Percentiles rank a stretch among this genome's conserved stretches.
These are phyloP conservation scores for Tetrahymena malaccensis DNA, from an alignment of 73 alveolate species.

Conservation along the genomic window DNA sequence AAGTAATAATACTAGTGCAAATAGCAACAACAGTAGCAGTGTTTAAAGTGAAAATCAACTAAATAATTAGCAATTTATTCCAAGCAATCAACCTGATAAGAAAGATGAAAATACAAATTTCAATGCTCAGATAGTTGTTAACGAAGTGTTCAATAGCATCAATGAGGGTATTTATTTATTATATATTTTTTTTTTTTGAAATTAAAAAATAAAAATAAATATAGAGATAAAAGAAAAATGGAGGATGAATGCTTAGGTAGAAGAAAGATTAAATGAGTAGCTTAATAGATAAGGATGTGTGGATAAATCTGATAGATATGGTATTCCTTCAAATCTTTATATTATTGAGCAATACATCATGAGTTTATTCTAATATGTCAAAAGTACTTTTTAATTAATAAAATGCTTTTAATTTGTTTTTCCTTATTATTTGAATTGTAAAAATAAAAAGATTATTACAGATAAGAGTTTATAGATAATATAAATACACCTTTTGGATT, in stretches of 20 bases:
- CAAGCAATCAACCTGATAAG: background rate
- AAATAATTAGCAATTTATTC: background rate
- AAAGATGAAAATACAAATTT: background rate
- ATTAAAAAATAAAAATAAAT: background rate
- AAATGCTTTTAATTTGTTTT: too few species aligned
- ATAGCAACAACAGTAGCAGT: background rate
- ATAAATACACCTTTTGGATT: background rate
- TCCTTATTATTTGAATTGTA: too few species aligned
- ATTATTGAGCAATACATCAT: background rate
- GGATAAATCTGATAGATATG: background rate
- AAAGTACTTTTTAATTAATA: background rate
- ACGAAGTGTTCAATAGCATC: background rate
- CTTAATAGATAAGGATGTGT: background rate
- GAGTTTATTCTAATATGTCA: background rate
- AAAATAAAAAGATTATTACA: background rate
- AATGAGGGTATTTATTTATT: background rate
- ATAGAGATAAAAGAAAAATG: background rate
- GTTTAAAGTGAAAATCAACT: background rate
- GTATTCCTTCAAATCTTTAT: background rate
- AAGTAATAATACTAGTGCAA: background rate
- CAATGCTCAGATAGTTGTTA: background rate
- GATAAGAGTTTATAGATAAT: background rate
- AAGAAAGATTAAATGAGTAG: background rate
- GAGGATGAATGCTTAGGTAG: background rate
- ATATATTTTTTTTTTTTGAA: background rate